These are phyloP conservation scores for Venturia aucupariae DNA, from an alignment of 2,329 filamentous ascomycete species.

Conservation along the genomic window DNA sequence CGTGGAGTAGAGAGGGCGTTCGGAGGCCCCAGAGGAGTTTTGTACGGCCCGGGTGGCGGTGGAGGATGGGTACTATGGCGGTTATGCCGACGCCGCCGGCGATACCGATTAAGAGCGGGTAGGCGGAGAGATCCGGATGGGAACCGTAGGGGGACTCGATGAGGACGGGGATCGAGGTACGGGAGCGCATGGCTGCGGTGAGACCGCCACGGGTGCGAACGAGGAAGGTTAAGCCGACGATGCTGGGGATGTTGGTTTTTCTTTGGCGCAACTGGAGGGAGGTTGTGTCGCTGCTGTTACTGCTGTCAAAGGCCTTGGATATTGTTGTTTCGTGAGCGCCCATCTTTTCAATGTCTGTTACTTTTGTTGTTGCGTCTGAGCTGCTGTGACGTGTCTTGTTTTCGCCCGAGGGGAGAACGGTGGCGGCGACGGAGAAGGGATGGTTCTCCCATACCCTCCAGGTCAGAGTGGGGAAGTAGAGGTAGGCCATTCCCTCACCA, in stretches of 20 bases:
- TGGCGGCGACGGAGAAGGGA: constrained; percentile 37
- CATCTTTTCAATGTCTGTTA: not conserved
- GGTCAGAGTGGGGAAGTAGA: constrained; percentile 41
- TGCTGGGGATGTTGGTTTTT: not conserved
- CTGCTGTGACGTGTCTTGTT: not conserved
- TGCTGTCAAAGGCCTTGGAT: constrained; percentile 70
- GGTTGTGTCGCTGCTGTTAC: not conserved
- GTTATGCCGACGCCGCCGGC: constrained; percentile 42
- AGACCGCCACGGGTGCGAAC: constrained; percentile 30
- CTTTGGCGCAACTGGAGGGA: not conserved
- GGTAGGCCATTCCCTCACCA: constrained; percentile 29
- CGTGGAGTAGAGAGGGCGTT: constrained; percentile 23
- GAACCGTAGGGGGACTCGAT: constrained; percentile 35
- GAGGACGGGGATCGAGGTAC: constrained; percentile 26
- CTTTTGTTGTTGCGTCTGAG: not conserved
- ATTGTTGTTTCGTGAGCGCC: constrained; percentile 77
- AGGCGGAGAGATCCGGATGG: constrained; percentile 23
- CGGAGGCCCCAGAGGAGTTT: constrained; percentile 34
- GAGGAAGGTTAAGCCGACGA: constrained; percentile 27
- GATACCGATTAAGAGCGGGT: constrained; percentile 24
- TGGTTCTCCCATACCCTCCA: constrained; percentile 42
- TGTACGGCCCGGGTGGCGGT: constrained; percentile 27
- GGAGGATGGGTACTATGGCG: constrained; percentile 29
- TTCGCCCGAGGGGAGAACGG: not conserved
- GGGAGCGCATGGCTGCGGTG: constrained; percentile 25